phyloP scores from a whole-genome alignment of 2,329 filamentous ascomycete species.

The Calonectria montana region DNA sequence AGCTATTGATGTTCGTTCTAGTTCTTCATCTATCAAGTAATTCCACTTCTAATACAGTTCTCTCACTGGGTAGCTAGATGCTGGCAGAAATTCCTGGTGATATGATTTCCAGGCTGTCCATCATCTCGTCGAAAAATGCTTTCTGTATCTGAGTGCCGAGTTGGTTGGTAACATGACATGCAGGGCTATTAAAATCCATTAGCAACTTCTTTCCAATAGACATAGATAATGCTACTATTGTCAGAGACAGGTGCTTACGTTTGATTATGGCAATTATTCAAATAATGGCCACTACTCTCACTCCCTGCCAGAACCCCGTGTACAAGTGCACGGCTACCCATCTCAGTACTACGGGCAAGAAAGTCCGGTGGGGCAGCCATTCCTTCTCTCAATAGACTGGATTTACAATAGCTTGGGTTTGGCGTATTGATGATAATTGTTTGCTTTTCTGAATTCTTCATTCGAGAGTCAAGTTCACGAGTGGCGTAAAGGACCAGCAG shows the following conservation, averaged over 20 bases:
- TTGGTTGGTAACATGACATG: constrained; percentile 46
- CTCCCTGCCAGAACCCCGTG: constrained; percentile 43
- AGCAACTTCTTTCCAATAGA: background rate
- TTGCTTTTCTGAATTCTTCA: constrained; percentile 5
- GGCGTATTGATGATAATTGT: constrained; percentile 51
- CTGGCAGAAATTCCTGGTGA: constrained; percentile 20
- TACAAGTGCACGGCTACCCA: constrained; percentile 52
- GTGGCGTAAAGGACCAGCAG: constrained; percentile 45
- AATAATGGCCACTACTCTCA: constrained; percentile 49
- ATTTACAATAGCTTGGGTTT: constrained; percentile 56
- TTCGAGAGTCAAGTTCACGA: constrained; percentile 43
- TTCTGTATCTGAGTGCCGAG: constrained; percentile 45
- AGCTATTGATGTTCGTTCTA: no score
- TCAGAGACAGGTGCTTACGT: constrained; percentile 23
- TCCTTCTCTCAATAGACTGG: constrained; percentile 38
- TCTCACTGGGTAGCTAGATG: background rate
- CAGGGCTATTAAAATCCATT: constrained; percentile 28
- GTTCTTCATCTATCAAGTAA: no score
- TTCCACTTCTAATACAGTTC: no score
- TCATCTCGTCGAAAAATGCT: constrained; percentile 48
- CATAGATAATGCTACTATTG: background rate
- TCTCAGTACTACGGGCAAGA: constrained; percentile 57
- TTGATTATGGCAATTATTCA: constrained; percentile 47
- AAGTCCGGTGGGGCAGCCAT: constrained; percentile 28
- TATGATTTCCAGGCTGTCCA: constrained; percentile 45